Evolutionary conservation across 768 basidiomycete genomes (phyloP), one percentile per base, ranked within the genome.

Genomic region (Calocera viscosa): DNA sequence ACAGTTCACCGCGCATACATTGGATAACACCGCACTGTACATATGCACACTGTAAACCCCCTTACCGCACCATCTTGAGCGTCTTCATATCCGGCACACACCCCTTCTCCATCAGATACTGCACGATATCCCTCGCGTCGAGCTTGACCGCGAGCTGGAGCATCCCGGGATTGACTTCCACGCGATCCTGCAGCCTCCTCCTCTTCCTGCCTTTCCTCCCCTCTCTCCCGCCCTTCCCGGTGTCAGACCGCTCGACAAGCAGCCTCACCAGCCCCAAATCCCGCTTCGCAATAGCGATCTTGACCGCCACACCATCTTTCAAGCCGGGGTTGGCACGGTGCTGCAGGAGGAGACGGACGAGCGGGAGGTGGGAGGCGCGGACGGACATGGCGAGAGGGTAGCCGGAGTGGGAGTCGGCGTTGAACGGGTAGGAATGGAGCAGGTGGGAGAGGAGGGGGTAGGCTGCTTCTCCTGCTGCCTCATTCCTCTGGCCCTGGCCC

Each of bases 301-400:
- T 77, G 19, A 96, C 79, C 0, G 92, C 81, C n/a, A 93, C 77
- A 24, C 78, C 81, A 14, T 81, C 74, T 71, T 87, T 88, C 68
- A 76, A 76, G 2, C 72, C 72, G 0, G 94, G 93, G 12, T 86
- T 87, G 0, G 91, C 93, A 1, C 85, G 88, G 22, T 85, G 78
- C 1, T 79, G 77, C 63, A 96, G 83, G 17, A 97, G 80, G 70
- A 90, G 86, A 26, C 75, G 77, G 0, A 93, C 79, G 8, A 96
- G 82, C 1, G 86, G 84, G 1, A 80, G 66, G 69, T 87, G 86
- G 24, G 78, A 78, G 0, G 82, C 84, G 39, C 86, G 80, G 1
- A 92, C 89, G 1, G 94, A 91, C 70, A 83, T 86, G 17, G 85
- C 85, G 41, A 96, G 83, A 0, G 88, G 86, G 72, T 94, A 96